Conservation (phyloP, 1,284 basidiomycete species). For the Grifola frondosa region DNA sequence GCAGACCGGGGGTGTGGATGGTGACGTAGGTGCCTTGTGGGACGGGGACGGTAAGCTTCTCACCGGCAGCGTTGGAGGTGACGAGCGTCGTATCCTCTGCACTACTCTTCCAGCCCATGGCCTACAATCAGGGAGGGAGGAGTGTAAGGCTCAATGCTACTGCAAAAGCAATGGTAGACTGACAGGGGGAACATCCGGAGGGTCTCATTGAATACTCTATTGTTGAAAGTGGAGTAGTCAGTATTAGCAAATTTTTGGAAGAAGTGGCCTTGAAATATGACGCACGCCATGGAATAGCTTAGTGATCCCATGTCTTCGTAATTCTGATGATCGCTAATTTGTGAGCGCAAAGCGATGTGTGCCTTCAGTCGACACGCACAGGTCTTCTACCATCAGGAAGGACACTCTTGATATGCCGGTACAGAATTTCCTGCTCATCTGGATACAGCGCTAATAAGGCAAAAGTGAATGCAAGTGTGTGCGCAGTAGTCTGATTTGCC, state of each 20-base stretch:
- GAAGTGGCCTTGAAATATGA: background rate
- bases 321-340: conserved; percentile 9
- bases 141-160: no score
- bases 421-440: conserved; percentile 60
- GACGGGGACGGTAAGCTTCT: conserved; percentile 40
- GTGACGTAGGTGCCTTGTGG: conserved; percentile 44
- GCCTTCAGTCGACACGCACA: conserved; percentile 39
- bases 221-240: conserved; percentile 8
- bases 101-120: conserved; percentile 36
- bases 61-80: conserved; percentile 39
- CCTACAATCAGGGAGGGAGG: background rate
- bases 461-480: conserved; percentile 58
- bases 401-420: conserved; percentile 48
- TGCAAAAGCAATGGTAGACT: conserved; percentile 26
- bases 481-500: conserved; percentile 54
- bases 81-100: conserved; percentile 47
- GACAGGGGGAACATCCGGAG: conserved; percentile 61
- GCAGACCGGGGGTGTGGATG: conserved; percentile 45
- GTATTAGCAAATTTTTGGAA: background rate
- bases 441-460: conserved; percentile 53
- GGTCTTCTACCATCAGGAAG: conserved; percentile 42
- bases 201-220: conserved; percentile 58
- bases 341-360: background rate
- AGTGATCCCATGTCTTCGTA: conserved; percentile 15
- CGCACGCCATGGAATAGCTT: conserved; percentile 21